Evolutionary conservation across 2,329 filamentous ascomycete genomes (phyloP), one percentile per base, ranked within the genome.

Genomic region (Venturia effusa): DNA sequence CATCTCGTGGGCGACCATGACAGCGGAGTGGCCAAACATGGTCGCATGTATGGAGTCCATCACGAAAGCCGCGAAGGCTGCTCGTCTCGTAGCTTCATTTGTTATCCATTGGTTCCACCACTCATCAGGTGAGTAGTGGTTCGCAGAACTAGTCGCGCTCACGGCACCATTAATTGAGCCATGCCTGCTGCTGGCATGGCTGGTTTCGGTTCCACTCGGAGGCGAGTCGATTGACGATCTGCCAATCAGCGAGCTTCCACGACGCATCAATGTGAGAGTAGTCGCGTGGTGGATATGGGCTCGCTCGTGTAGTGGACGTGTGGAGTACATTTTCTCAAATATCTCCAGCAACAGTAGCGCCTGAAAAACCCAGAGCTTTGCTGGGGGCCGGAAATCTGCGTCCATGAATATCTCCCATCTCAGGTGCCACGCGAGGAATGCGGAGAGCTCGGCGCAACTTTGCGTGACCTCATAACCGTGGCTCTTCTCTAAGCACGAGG

Each of bases 261-360:
- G 85, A 41, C 94, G 88, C 93, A 99, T 97, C 65, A 97, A 79
- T 0, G 92, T 96, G 67, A 99, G 86, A 0, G 92, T 97, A 0
- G 93, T 97, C 17, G 93, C 93, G 72, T 99, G 94, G 71, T 97
- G 93, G 57, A 97, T 96, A 70, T 97, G 93, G 1, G 93, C 93
- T 68, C 94, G 84, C 75, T 99, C 94, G 74, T 99, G 94, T 39
- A 97, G 79, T 65, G 90, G 88, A 67, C 92, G 84, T 0, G 93
- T 96, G 45, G 92, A 94, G 74, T 93, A 97, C 89, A 96, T 94
- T 80, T 99, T 99, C 77, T 99, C 94, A 70, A 96, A 97, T 0
- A 96, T 79, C 73, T 99, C 94, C 15, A 97, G 81, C 5, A 97
- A 81, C 4, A 97, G 80, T 61, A 97, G 78, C 1, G 93, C 88